Base-by-base conservation (phyloP, 352 stramenopile species). In the Phytopythium montanum region DNA sequence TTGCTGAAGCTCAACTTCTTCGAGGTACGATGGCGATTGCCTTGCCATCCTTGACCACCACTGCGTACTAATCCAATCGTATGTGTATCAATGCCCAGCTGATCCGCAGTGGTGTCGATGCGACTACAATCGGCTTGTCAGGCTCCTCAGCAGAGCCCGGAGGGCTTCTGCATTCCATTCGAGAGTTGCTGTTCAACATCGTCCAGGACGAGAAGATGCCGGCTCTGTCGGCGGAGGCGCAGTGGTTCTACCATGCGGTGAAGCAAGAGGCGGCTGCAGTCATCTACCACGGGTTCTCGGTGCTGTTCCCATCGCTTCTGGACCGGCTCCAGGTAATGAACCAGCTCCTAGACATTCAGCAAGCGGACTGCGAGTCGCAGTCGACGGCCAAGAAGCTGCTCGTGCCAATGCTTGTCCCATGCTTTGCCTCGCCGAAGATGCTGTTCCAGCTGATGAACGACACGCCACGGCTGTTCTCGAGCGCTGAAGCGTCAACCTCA, bases 1-100 rank as follows among this genome's bases (percentile, higher is more conserved):
- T 50, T 96, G 10, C 61, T 96, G 14, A 96, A 96, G 54, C 61
- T 94, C 5, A 96, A 96, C 68, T 90, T 96, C 46, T 96, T 93
- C 31, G 87, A 96, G 81, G 85, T 94, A 70, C 55, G 72, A 34
- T 38, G 18, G 13, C 12, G 10, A 21, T 13, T 31, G 12, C 5
- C 19, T 46, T 46, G 19, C 3, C 19, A 14, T 21, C 7, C 39
- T 46, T n/a, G 39, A 25, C 18, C 19, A 46, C 4, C 10, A 21
- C 39, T 25, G 21, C 5, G 39, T n/a, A 2, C 39, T 46, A 10
- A 46, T 25, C 6, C 0, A n/a, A 1, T 23, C 13, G 38, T 29
- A 29, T 45, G 25, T 38, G 18, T 58, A 41, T 3, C 21, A 36
- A 41, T 52, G 51, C 14, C 5, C 64, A 94, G 85, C 73, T 94